Evolutionary conservation across 2,329 filamentous ascomycete genomes (phyloP), one percentile per base, ranked within the genome.

Genomic region (Xylariaceae sp.): DNA sequence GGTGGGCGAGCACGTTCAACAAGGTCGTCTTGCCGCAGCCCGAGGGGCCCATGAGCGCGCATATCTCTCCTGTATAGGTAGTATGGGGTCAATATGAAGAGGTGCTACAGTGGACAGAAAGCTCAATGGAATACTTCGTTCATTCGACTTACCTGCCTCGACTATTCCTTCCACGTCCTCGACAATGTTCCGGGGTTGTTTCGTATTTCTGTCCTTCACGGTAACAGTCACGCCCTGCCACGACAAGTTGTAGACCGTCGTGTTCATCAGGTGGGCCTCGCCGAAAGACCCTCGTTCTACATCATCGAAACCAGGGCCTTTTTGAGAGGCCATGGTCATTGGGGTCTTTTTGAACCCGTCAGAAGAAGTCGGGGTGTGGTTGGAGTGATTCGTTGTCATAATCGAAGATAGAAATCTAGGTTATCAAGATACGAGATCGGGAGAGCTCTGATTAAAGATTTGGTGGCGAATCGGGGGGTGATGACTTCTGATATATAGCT

Each of bases 11-110:
- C 4, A 86, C 79, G 59, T 94, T 90, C 28, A 95, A 73, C 0
- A 95, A 73, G 0, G 88, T 94, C 0, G 89, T 93, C 63, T 95
- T 95, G 38, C 89, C 89, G 43, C 79, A 75, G 4, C 77, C 77
- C 24, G 70, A 75, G 8, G 87, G 87, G 18, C 89, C 89, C 86
- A 94, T 91, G 34, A 94, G 65, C 30, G 88, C 89, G 45, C 88
- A 74, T 32, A 90, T 68, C 55, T 89, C 82, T 22, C 85, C 87
- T 72, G 28, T 44, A 11, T 16, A n/a, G n/a, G n/a, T n/a, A n/a
- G n/a, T n/a, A n/a, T n/a, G n/a, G n/a, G n/a, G n/a, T n/a, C n/a
- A n/a, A n/a, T n/a, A n/a, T n/a, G n/a, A n/a, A n/a, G n/a, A n/a
- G n/a, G n/a, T n/a, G n/a, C n/a, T n/a, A n/a, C n/a, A n/a, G n/a